A percentile compares a stretch with the other conserved stretches of the same genome.
Conservation (phyloP, 2,329 filamentous ascomycete genomes). For the Botrytis byssoidea region DNA sequence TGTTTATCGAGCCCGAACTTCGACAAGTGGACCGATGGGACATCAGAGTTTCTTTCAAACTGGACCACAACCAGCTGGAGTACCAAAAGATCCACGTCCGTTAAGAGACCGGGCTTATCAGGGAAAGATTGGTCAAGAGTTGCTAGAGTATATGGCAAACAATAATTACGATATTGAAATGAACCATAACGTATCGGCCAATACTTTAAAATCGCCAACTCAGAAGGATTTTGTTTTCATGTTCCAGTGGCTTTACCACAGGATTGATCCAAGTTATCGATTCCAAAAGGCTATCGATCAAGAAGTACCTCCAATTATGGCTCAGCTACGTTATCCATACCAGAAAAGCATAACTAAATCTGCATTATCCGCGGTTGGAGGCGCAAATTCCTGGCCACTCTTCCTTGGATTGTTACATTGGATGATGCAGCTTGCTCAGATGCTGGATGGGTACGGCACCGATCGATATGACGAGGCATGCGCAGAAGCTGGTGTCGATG, state of each 20-base stretch:
- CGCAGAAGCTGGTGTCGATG: constrained; percentile 81
- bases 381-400: constrained; percentile 87
- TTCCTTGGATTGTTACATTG: constrained; percentile 93
- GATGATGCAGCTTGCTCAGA: constrained; percentile 97
- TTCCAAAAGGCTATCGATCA: constrained; percentile 95
- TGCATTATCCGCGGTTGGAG: constrained; percentile 89
- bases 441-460: constrained; percentile 79
- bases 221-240: constrained; percentile 98
- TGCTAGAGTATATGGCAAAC: constrained; percentile 86
- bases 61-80: constrained; percentile 74
- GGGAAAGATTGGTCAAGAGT: constrained; percentile 78
- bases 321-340: constrained; percentile 91
- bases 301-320: constrained; percentile 88
- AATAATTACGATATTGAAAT: constrained; percentile 98
- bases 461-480: constrained; percentile 89
- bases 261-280: constrained; percentile 88
- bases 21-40: constrained; percentile 62
- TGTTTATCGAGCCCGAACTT: constrained; percentile 71
- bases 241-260: constrained; percentile 96
- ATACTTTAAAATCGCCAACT: constrained; percentile 88
- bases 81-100: constrained; percentile 82
- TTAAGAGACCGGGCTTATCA: constrained; percentile 80
- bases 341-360: constrained; percentile 96
- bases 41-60: constrained; percentile 96
- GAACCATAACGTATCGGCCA: constrained; percentile 89